Evolutionary conservation across 192 early-diverging fungal genomes (phyloP).

Genomic region (Podila epicladia): DNA sequence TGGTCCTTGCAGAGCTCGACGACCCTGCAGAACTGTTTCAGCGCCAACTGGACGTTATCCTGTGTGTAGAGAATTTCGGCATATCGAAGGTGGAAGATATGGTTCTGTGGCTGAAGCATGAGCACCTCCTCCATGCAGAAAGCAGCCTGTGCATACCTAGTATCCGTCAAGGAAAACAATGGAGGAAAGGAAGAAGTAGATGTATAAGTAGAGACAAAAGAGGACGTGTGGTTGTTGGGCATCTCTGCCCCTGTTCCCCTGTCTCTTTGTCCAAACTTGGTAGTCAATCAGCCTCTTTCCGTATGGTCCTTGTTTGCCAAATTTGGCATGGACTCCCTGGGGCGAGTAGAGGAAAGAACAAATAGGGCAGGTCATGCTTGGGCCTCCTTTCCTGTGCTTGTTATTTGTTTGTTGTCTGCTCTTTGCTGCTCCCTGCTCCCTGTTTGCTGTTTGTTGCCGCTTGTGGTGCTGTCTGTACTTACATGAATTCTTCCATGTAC

Average conservation of each 20-base stretch:
- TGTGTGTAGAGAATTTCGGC: constrained; percentile 89
- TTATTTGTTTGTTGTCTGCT: neutral
- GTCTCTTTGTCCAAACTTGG: neutral
- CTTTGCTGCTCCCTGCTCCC: neutral
- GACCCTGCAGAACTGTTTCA: constrained; percentile 91
- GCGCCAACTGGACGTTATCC: constrained; percentile 70
- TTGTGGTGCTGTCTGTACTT: constrained; percentile 16
- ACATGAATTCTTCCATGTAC: constrained; percentile 76
- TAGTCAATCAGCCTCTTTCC: too few species aligned
- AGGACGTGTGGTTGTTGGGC: neutral
- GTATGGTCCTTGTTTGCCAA: neutral
- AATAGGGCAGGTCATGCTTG: neutral
- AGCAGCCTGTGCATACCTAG: constrained; percentile 81
- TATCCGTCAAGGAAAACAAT: neutral
- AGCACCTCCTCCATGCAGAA: constrained; percentile 95
- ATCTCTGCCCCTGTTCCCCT: neutral
- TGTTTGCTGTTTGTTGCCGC: neutral
- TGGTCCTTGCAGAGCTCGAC: constrained; percentile 88
- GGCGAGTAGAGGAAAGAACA: neutral
- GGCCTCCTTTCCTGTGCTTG: neutral
- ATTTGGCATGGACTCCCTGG: neutral
- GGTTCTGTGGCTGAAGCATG: constrained; percentile 85
- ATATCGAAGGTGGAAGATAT: constrained; percentile 87
- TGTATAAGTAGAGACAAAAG: neutral
- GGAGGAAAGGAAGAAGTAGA: neutral